Evolutionary conservation across 129 eudicot species (phyloP).

Genomic region (Saussurea involucrata): DNA sequence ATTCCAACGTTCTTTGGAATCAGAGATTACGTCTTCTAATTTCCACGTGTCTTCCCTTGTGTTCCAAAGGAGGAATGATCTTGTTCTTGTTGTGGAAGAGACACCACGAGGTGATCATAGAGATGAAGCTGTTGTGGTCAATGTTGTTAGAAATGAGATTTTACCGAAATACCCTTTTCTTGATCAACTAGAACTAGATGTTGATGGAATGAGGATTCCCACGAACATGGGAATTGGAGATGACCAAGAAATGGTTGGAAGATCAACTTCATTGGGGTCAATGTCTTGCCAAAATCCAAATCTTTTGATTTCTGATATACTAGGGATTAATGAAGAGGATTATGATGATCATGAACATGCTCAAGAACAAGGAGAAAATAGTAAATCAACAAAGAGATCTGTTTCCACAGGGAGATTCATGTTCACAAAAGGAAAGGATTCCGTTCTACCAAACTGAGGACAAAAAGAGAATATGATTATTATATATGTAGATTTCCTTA

Average conservation of each 20-base stretch:
- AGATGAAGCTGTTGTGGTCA: constrained; percentile 22
- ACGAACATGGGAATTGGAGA: constrained; percentile 19
- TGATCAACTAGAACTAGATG: neutral
- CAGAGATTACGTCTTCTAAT: constrained; percentile 31
- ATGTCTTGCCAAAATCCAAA: constrained; percentile 34
- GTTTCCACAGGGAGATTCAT: constrained; percentile 43
- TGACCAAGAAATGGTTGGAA: constrained; percentile 28
- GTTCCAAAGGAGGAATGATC: constrained; percentile 42
- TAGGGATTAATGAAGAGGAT: constrained; percentile 40
- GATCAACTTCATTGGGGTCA: constrained; percentile 48
- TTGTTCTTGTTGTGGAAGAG: constrained; percentile 60
- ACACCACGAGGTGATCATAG: constrained; percentile 10
- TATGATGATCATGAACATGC: constrained; percentile 26
- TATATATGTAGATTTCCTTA: constrained; percentile 8
- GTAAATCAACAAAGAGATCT: constrained; percentile 19
- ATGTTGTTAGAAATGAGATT: constrained; percentile 5
- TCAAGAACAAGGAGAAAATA: constrained; percentile 18
- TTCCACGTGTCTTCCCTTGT: constrained; percentile 40
- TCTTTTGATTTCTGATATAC: constrained; percentile 57
- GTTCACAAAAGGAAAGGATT: constrained; percentile 34
- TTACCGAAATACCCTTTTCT: constrained; percentile 29
- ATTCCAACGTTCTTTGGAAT: constrained; percentile 20
- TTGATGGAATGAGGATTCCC: constrained; percentile 18
- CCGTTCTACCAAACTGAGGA: constrained; percentile 19
- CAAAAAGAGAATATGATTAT: constrained; percentile 10